Evolutionary conservation across 768 basidiomycete species (phyloP).

Genomic region (Leccinum boreale): DNA sequence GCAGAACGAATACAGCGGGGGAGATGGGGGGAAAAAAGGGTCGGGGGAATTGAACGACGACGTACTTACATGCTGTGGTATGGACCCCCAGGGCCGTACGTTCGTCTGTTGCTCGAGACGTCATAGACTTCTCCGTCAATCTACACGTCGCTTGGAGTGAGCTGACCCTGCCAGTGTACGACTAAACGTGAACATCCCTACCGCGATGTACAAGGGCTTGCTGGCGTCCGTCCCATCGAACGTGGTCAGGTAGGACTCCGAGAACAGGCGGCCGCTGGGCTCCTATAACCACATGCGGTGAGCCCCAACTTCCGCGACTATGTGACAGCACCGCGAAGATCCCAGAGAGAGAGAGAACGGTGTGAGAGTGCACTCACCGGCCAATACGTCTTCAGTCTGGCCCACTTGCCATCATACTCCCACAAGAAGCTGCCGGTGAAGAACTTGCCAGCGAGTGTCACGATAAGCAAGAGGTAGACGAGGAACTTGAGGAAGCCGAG

Average conservation of each 20-base stretch:
- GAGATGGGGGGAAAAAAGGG: neutral
- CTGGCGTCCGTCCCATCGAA: slow-evolving; percentile 68
- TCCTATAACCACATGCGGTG: slow-evolving; percentile 26
- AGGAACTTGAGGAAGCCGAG: slow-evolving; percentile 69
- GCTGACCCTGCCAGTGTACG: neutral
- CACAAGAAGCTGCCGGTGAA: slow-evolving; percentile 84
- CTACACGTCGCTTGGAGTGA: slow-evolving; percentile 38
- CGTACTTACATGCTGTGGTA: slow-evolving; percentile 63
- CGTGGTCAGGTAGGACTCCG: slow-evolving; percentile 59
- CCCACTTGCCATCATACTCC: slow-evolving; percentile 73
- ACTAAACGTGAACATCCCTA: slow-evolving; percentile 35
- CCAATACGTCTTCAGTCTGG: slow-evolving; percentile 56
- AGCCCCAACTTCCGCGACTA: neutral
- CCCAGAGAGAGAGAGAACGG: neutral
- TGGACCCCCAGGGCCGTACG: slow-evolving; percentile 87
- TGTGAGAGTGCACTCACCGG: slow-evolving; percentile 43
- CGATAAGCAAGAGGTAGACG: slow-evolving; percentile 49
- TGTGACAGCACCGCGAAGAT: neutral
- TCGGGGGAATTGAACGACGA: neutral
- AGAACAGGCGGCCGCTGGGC: slow-evolving; percentile 67
- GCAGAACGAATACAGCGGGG: slow-evolving; percentile 9
- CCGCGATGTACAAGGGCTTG: slow-evolving; percentile 82
- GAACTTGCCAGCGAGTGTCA: slow-evolving; percentile 71
- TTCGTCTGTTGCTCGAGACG: slow-evolving; percentile 69
- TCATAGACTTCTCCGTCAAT: slow-evolving; percentile 94